Percentiles rank a stretch among this genome's conserved stretches.
Conservation (phyloP, 2,329 filamentous ascomycete species). For the Calonectria montana region DNA sequence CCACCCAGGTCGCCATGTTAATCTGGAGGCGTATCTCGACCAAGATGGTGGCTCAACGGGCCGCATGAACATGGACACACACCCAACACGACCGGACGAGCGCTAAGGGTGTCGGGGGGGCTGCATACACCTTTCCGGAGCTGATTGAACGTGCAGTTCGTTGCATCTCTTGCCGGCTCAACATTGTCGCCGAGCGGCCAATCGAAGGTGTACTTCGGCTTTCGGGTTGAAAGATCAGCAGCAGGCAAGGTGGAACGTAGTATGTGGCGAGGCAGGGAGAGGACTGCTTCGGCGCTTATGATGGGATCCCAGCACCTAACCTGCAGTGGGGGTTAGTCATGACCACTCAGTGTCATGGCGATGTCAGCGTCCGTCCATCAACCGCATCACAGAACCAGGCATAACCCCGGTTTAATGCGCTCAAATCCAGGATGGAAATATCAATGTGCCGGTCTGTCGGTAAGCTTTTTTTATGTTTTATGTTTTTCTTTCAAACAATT, state of each 20-base stretch:
- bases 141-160: background rate
- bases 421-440: background rate
- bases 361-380: background rate
- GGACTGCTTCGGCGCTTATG: background rate
- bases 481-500: too few species aligned
- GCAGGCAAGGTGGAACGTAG: background rate
- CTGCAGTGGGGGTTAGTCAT: background rate
- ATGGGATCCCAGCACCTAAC: background rate
- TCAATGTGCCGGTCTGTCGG: background rate
- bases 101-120: constrained; percentile 21
- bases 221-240: background rate
- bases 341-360: background rate
- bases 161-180: background rate
- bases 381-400: background rate
- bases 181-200: background rate
- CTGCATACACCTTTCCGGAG: background rate
- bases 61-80: background rate
- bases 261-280: background rate
- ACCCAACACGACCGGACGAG: constrained; percentile 13
- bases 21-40: background rate
- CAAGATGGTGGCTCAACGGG: background rate
- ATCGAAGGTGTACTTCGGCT: background rate
- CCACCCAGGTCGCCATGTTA: background rate
- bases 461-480: background rate
- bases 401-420: background rate